Percentiles rank a stretch among this genome's conserved stretches.
Conservation (phyloP, 2,329 filamentous ascomycete species). For the Alternaria sp. region DNA sequence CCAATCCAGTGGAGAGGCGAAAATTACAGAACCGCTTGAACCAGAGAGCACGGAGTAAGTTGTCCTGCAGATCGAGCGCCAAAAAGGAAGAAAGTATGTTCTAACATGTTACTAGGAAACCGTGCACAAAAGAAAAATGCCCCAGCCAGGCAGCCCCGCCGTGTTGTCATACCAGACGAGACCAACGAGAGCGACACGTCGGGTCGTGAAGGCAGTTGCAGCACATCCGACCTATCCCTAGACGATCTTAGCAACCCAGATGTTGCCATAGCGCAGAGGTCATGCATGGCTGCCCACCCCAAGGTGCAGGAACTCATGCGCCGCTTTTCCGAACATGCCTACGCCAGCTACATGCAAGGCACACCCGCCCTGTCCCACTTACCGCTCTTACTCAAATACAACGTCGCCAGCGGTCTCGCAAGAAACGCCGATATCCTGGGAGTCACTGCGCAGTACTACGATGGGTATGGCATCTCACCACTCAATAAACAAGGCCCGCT, state of each 20-base stretch:
- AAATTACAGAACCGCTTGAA: slow-evolving; percentile 30
- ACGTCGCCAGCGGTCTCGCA: slow-evolving; percentile 16
- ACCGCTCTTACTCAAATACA: slow-evolving; percentile 20
- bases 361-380: slow-evolving; percentile 16
- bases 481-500: slow-evolving; percentile 14
- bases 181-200: background rate
- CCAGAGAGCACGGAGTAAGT: slow-evolving; percentile 21
- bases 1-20: slow-evolving; percentile 17
- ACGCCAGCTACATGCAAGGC: slow-evolving; percentile 23
- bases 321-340: slow-evolving; percentile 25
- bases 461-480: slow-evolving; percentile 23
- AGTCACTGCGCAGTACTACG: slow-evolving; percentile 10
- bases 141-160: background rate
- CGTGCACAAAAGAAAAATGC: background rate
- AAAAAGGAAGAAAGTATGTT: background rate
- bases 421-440: slow-evolving; percentile 18
- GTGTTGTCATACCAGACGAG: background rate
- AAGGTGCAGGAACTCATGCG: slow-evolving; percentile 17
- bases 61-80: background rate
- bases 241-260: background rate
- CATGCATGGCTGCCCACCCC: slow-evolving; percentile 10
- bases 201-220: background rate
- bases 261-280: background rate
- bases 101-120: background rate
- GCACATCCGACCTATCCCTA: background rate